Percentiles rank a stretch among this genome's conserved stretches.
These are phyloP conservation scores for Juncus inflexus DNA, from an alignment of 176 grass and related monocot species.

Conservation along the genomic window DNA sequence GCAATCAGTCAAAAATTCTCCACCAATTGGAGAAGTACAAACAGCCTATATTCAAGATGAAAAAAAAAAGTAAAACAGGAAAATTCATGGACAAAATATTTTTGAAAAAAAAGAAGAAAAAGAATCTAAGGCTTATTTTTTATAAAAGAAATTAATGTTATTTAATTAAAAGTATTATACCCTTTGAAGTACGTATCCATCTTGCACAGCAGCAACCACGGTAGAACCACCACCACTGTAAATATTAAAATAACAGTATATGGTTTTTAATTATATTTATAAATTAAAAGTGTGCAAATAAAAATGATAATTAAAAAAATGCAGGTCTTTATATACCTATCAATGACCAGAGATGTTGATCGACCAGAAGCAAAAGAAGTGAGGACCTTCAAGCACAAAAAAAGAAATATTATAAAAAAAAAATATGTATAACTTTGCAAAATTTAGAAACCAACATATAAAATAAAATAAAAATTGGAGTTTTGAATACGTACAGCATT, in stretches of 20 bases:
- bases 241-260: neutral
- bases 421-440: neutral
- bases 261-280: neutral
- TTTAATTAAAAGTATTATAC: constrained; percentile 35
- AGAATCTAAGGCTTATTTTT: neutral
- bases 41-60: constrained; percentile 60
- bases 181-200: constrained; percentile 97
- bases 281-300: constrained; percentile 2
- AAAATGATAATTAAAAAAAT: neutral
- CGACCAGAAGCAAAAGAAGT: constrained; percentile 99
- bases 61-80: neutral
- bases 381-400: constrained; percentile 73
- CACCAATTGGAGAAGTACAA: constrained; percentile 76
- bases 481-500: constrained; percentile 77
- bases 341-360: constrained; percentile 93
- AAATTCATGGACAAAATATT: constrained; percentile 14
- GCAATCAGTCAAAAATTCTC: constrained; percentile 97
- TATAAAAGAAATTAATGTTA: neutral
- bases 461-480: constrained; percentile 31
- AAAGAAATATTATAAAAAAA: constrained; percentile 11
- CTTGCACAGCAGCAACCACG: constrained; percentile 88
- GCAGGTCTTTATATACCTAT: constrained; percentile 56
- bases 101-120: constrained; percentile 19
- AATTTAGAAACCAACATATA: constrained; percentile 27
- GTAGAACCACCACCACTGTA: constrained; percentile 88